Evolutionary conservation across 805 yeast species (phyloP), one percentile per base, ranked within the genome.

Genomic region (Ogataea corticis): DNA sequence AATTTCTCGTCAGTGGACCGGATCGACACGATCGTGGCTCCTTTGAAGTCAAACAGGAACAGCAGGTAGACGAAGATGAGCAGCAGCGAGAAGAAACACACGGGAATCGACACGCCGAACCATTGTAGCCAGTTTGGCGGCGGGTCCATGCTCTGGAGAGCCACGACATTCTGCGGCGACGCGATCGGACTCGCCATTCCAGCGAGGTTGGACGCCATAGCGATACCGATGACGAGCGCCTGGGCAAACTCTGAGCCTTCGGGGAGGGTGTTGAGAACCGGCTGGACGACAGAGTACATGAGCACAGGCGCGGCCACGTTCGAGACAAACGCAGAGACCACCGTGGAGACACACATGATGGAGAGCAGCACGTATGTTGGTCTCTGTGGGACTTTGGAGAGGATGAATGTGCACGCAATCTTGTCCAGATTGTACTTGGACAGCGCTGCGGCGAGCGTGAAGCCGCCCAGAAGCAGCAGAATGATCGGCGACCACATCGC

Each of bases 111-210:
- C 37, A 92, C 79, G 7, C 83, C 80, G 65, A 92, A 94, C 99
- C 99, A 92, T 62, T 88, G 86, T 10, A 84, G 83, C 99, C 99
- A 92, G 7, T 80, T 77, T 13, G 85, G 85, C 45, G 77, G 83
- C 1, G 95, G 96, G 45, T 73, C 75, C 98, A 92, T 92, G 55
- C 84, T 72, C 45, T 88, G 91, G 41, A 92, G 75, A 1, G 97
- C 96, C 57, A 92, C 83, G 51, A 92, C 87, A 65, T 92, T 92
- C 62, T 92, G 99, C 1, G 99, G 99, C 2, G 97, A 88, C 1
- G 97, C 91, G 59, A 92, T 92, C 7, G 99, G 99, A 3, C 96
- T 88, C 0, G 96, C 85, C 96, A 91, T 92, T 53, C 99, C 99
- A 17, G 96, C 98, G 38, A 92, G 72, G 62, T 92, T 89, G 7